These are phyloP conservation scores for Volvox carteri DNA, from an alignment of 163 green algal species.

Conservation along the genomic window DNA sequence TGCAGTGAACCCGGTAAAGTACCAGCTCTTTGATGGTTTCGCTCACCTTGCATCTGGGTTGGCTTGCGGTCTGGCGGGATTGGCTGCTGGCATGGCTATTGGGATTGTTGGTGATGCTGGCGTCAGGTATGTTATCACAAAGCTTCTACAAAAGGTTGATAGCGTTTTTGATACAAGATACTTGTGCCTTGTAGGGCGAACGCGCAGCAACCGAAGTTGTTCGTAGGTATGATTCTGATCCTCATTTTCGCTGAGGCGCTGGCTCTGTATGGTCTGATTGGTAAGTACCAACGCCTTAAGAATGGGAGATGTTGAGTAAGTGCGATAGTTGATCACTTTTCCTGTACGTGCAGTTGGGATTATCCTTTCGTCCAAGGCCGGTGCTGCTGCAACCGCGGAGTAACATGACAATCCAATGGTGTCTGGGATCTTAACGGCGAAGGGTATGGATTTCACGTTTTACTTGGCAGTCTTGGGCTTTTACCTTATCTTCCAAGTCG, in stretches of 20 bases:
- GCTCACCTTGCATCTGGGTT: slow-evolving; percentile 96
- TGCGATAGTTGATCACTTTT: too few relatives aligned
- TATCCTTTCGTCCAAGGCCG: slow-evolving; percentile 94
- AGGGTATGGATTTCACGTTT: too few relatives aligned
- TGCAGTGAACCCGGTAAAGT: slow-evolving; percentile 88
- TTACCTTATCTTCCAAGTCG: too few relatives aligned
- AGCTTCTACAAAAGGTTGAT: background rate
- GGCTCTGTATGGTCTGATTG: slow-evolving; percentile 98
- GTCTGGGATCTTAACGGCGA: too few relatives aligned
- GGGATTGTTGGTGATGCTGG: slow-evolving; percentile 99
- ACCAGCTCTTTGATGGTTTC: slow-evolving; percentile 98
- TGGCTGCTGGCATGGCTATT: slow-evolving; percentile 99
- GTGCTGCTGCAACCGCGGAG: slow-evolving; percentile 25
- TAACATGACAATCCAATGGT: background rate
- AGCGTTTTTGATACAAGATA: background rate
- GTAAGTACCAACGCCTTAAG: slow-evolving; percentile 61
- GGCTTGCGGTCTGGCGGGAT: slow-evolving; percentile 94
- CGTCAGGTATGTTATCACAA: slow-evolving; percentile 81
- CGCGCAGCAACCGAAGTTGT: slow-evolving; percentile 99
- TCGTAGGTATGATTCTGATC: slow-evolving; percentile 99
- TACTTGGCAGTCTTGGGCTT: too few relatives aligned
- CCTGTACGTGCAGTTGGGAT: slow-evolving; percentile 88
- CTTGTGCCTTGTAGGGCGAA: slow-evolving; percentile 86
- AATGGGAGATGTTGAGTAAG: too few relatives aligned
- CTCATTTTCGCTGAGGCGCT: slow-evolving; percentile 99